phyloP scores from a whole-genome alignment of 371 early-diverging fungal genomes.

The Dichotomocladium elegans region DNA sequence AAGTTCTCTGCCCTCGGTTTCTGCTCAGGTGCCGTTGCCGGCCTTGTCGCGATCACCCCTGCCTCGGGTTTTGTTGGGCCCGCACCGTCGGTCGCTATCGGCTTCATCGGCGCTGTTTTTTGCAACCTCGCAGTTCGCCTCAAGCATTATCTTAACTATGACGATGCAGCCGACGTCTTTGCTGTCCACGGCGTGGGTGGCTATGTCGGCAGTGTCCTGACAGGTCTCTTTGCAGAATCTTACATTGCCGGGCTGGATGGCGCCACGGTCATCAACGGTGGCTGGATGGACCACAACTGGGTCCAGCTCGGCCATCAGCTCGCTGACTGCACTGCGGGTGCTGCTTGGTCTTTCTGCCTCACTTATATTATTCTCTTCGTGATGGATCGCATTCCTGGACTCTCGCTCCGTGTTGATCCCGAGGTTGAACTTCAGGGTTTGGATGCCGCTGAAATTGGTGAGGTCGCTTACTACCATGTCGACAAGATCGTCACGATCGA shows the following conservation, averaged over 20 bases:
- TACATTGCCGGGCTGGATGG: conserved; percentile 77
- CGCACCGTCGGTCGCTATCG: conserved; percentile 79
- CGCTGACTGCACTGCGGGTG: conserved; percentile 70
- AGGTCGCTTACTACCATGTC: conserved; percentile 61
- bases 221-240: conserved; percentile 85
- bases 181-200: conserved; percentile 87
- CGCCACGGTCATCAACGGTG: conserved; percentile 60
- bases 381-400: conserved; percentile 79
- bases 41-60: conserved; percentile 92
- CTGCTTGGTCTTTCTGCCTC: conserved; percentile 76
- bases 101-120: conserved; percentile 63
- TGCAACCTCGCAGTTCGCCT: conserved; percentile 78
- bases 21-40: conserved; percentile 91
- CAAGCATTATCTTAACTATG: conserved; percentile 79
- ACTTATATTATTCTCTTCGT: conserved; percentile 70
- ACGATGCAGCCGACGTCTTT: conserved; percentile 88
- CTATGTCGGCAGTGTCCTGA: conserved; percentile 78
- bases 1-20: conserved; percentile 86
- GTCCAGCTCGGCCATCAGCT: conserved; percentile 80
- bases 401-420: conserved; percentile 69
- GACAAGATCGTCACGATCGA: conserved; percentile 40
- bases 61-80: conserved; percentile 87
- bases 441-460: conserved; percentile 79
- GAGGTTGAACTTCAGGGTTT: conserved; percentile 70
- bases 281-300: conserved; percentile 83